Conservation (phyloP, 208 protist species). For the Trypanosoma boissoni region DNA sequence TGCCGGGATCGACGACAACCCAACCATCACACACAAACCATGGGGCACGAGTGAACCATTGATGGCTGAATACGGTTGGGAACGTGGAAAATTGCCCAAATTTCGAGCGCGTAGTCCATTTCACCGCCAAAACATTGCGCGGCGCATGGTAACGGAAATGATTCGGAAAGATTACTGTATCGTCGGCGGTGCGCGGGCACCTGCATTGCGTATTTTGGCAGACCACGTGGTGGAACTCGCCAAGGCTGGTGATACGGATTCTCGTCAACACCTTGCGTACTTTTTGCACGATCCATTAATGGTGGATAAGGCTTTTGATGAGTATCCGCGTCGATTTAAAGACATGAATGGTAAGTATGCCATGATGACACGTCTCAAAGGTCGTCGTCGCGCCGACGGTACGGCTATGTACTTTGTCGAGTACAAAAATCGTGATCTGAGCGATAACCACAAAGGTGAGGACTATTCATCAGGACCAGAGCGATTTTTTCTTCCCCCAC, state of each 20-base stretch:
- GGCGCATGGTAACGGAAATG: constrained; percentile 90
- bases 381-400: constrained; percentile 61
- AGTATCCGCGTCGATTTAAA: constrained; percentile 82
- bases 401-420: constrained; percentile 91
- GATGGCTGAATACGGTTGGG: constrained; percentile 85
- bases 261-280: constrained; percentile 85
- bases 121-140: constrained; percentile 84
- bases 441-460: constrained; percentile 89
- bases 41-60: constrained; percentile 76
- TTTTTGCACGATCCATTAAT: constrained; percentile 87
- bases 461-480: constrained; percentile 80
- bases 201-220: constrained; percentile 80
- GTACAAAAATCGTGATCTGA: constrained; percentile 87
- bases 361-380: constrained; percentile 85
- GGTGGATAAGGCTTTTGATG: constrained; percentile 92
- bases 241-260: constrained; percentile 86
- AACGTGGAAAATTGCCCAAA: constrained; percentile 76
- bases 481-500: constrained; percentile 87
- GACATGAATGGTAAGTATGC: constrained; percentile 85
- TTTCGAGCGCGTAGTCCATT: constrained; percentile 81
- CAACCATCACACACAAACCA: constrained; percentile 62
- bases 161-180: constrained; percentile 89
- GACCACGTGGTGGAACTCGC: constrained; percentile 88
- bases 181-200: constrained; percentile 81
- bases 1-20: constrained; percentile 82